Percentiles rank a stretch among this genome's conserved stretches.
phyloP scores from a whole-genome alignment of 208 protist genomes.

The Balamuthia mandrillaris region DNA sequence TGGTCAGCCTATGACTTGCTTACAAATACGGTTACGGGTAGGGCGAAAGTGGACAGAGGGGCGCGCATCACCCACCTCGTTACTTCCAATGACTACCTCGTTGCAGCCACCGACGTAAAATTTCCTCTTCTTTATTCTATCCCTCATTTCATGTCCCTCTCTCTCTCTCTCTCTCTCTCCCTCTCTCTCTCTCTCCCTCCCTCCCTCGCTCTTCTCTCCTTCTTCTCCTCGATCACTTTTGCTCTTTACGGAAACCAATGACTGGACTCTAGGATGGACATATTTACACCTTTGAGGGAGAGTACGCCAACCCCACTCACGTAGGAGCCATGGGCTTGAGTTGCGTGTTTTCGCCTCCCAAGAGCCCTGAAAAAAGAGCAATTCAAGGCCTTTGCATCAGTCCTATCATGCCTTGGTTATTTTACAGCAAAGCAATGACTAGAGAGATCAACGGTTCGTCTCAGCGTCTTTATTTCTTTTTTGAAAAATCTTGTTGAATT shows the following conservation, averaged over 20 bases:
- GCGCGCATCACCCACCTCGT: neutral
- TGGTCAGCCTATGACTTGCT: neutral
- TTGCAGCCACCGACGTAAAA: conserved; percentile 19
- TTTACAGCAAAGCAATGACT: neutral
- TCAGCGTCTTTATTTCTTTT: neutral
- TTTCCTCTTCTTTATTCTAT: no score
- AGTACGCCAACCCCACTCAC: neutral
- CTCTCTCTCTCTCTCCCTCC: neutral
- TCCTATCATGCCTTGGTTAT: conserved; percentile 1
- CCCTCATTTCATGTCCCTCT: no score
- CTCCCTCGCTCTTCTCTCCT: neutral
- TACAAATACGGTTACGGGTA: neutral
- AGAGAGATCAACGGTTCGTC: conserved; percentile 5
- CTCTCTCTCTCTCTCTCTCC: no score
- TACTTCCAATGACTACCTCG: neutral
- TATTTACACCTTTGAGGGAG: neutral
- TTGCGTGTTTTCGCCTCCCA: neutral
- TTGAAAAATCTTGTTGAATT: neutral
- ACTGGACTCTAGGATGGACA: neutral
- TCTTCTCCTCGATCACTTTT: neutral
- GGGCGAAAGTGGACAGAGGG: neutral
- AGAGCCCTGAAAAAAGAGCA: neutral
- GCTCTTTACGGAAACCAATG: neutral
- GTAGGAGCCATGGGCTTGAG: neutral
- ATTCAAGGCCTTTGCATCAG: neutral